Conservation (phyloP, 495 filamentous ascomycete genomes). For the Xylaria scruposa region DNA sequence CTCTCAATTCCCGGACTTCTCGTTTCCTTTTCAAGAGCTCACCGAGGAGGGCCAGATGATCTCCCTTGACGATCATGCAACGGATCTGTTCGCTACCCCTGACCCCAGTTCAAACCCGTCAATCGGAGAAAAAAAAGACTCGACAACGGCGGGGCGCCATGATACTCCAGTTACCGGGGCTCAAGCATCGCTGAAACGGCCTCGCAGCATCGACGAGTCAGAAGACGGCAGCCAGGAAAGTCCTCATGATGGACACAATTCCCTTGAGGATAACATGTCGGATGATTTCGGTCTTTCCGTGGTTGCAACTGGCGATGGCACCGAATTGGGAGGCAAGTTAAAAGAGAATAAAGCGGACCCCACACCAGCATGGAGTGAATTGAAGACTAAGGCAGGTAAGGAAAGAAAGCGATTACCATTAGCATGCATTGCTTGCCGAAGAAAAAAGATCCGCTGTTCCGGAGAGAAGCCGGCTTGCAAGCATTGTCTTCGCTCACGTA, state of each 20-base stretch:
- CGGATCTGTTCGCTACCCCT: conserved; percentile 48
- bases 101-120: conserved; percentile 45
- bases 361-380: conserved; percentile 85
- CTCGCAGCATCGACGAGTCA: conserved; percentile 49
- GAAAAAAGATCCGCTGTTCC: conserved; percentile 98
- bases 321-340: conserved; percentile 55
- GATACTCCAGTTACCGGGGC: conserved; percentile 32
- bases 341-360: conserved; percentile 65
- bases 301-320: conserved; percentile 53
- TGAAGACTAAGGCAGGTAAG: conserved; percentile 98
- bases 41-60: conserved; percentile 50
- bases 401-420: conserved; percentile 91
- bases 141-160: conserved; percentile 40
- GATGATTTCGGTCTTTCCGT: conserved; percentile 61
- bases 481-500: conserved; percentile 90
- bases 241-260: conserved; percentile 49
- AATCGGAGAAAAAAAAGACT: conserved; percentile 49
- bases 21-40: conserved; percentile 52
- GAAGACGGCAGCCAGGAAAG: conserved; percentile 58
- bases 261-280: conserved; percentile 55
- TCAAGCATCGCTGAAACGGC: conserved; percentile 35
- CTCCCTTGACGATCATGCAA: conserved; percentile 48
- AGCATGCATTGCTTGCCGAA: conserved; percentile 93
- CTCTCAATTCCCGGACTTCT: conserved; percentile 54
- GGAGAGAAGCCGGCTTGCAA: conserved; percentile 98